Evolutionary conservation across 176 grass and related monocot species (phyloP), one percentile per base, ranked within the genome.

Genomic region (maize (Zea mays)): DNA sequence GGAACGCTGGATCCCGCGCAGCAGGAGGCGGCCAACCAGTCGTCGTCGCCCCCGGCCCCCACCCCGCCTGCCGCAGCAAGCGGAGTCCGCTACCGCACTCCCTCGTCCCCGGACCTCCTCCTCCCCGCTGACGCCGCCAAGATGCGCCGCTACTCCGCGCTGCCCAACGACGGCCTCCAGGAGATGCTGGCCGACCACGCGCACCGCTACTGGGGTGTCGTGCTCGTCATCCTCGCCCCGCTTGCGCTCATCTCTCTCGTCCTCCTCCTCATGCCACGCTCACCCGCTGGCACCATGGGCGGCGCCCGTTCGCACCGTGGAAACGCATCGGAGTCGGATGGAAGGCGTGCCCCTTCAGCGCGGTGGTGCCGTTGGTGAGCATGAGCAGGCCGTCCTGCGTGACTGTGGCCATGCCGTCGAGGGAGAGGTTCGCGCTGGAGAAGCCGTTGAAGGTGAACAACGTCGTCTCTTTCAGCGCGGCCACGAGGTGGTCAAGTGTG

Each of bases 31-130:
- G n/a, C n/a, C n/a, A n/a, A n/a, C n/a, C n/a, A n/a, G n/a, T n/a
- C n/a, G n/a, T n/a, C n/a, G n/a, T n/a, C n/a, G n/a, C n/a, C n/a
- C n/a, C n/a, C n/a, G n/a, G n/a, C n/a, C n/a, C n/a, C n/a, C n/a
- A n/a, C 41, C 0, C 42, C 42, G 6, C 62, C 62, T n/a, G 71
- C 80, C 66, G 84, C n/a, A n/a, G n/a, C n/a, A n/a, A n/a, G n/a
- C n/a, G 77, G 80, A 78, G 85, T 97, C 84, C 92, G 92, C 57
- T 91, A 84, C 80, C 89, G 92, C 48, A 84, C 92, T 19, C 83
- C 92, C 16, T 94, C 92, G 11, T 86, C 82, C 45, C 62, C 86
- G 5, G 94, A 89, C 78, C 75, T 86, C 76, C 86, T 74, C 70
- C 62, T 46, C 75, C 66, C 51, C n/a, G 36, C 17, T n/a, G n/a